Conservation (phyloP, 345 rosid species). For the Salix exigua region DNA sequence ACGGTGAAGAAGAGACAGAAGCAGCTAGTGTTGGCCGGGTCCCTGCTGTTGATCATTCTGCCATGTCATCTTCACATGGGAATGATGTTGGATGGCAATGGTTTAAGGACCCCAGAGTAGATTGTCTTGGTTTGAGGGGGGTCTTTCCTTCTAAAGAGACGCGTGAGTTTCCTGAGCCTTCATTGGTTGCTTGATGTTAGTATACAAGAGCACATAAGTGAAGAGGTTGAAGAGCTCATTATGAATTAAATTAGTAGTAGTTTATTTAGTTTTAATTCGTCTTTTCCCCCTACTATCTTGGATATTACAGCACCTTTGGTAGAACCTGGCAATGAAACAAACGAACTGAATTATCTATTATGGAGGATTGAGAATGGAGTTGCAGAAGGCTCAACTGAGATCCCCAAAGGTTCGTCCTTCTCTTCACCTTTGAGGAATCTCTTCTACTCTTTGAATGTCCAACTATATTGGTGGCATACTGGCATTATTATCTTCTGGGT, state of each 20-base stretch:
- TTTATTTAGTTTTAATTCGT: neutral
- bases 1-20: constrained; percentile 49
- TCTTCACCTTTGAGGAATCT: constrained; percentile 1
- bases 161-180: constrained; percentile 42
- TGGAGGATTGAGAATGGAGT: constrained; percentile 85
- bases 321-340: constrained; percentile 73
- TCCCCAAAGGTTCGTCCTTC: constrained; percentile 60
- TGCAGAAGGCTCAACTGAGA: constrained; percentile 87
- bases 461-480: neutral
- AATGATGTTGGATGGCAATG: constrained; percentile 66
- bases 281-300: neutral
- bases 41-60: constrained; percentile 46
- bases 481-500: neutral
- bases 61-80: constrained; percentile 55
- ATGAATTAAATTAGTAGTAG: neutral
- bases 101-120: constrained; percentile 86
- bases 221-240: neutral
- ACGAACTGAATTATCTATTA: constrained; percentile 56
- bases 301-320: constrained; percentile 70
- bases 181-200: neutral
- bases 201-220: neutral
- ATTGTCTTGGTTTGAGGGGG: constrained; percentile 73
- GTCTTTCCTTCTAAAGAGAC: constrained; percentile 52
- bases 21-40: constrained; percentile 76
- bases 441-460: neutral